phyloP scores from a whole-genome alignment of 768 basidiomycete species.

The Agaricus subrufescens region DNA sequence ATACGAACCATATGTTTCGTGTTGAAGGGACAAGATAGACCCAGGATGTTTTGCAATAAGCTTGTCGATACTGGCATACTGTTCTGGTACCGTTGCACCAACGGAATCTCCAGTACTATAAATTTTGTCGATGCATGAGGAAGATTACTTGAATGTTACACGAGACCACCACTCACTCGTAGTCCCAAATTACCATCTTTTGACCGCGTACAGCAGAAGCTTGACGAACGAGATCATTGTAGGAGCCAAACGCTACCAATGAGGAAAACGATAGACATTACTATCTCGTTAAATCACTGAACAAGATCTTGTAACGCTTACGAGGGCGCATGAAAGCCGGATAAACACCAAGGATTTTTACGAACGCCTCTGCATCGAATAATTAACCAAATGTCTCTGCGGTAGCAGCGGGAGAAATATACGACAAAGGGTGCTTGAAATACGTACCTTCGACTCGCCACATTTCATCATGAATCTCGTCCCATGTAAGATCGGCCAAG shows the following conservation, averaged over 20 bases:
- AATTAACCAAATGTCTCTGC: not conserved
- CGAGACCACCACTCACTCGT: slow-evolving; percentile 22
- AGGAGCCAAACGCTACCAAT: slow-evolving; percentile 30
- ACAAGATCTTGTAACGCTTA: slow-evolving; percentile 13
- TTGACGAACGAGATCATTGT: slow-evolving; percentile 31
- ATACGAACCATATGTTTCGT: slow-evolving; percentile 29
- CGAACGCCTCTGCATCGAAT: slow-evolving; percentile 26
- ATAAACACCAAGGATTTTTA: slow-evolving; percentile 29
- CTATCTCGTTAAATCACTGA: not conserved
- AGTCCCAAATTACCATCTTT: slow-evolving; percentile 31
- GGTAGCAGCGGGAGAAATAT: not conserved
- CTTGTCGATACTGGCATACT: slow-evolving; percentile 24
- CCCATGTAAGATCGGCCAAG: slow-evolving; percentile 23
- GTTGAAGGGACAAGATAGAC: slow-evolving; percentile 35
- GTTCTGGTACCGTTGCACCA: slow-evolving; percentile 23
- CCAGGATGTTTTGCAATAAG: slow-evolving; percentile 24
- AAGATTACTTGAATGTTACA: too few species aligned
- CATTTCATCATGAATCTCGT: slow-evolving; percentile 23
- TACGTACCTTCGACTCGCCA: slow-evolving; percentile 21
- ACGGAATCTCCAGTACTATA: slow-evolving; percentile 31
- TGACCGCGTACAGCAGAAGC: slow-evolving; percentile 23
- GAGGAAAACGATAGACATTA: not conserved
- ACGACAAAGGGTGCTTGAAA: too few species aligned
- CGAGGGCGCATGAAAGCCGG: slow-evolving; percentile 40
- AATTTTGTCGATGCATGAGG: too few species aligned